phyloP scores from a whole-genome alignment of 352 stramenopile genomes.

The Globisporangium megalacanthum region DNA sequence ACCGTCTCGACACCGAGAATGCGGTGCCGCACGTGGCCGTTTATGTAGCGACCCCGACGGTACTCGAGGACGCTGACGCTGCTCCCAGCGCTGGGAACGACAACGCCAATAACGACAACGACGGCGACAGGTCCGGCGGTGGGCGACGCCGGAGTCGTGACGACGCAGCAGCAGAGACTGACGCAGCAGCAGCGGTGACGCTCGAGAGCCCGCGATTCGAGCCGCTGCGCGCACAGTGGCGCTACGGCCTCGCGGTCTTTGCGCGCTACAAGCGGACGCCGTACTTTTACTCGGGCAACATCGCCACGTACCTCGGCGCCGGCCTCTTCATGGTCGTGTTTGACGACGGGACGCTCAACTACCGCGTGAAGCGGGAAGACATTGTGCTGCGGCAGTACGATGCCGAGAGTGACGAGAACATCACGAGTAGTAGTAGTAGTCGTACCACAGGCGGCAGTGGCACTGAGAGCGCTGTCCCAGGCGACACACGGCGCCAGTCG shows the following conservation, averaged over 20 bases:
- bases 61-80: not conserved
- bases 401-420: not conserved
- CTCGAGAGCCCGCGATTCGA: constrained; percentile 31
- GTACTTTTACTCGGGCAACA: constrained; percentile 77
- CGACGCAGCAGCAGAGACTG: not conserved
- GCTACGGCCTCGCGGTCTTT: constrained; percentile 57
- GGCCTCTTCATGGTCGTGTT: constrained; percentile 78
- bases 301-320: constrained; percentile 61
- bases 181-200: not conserved
- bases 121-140: not conserved
- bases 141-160: not conserved
- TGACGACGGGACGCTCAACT: constrained; percentile 69
- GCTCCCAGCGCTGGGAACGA: not conserved
- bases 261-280: constrained; percentile 64
- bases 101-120: not conserved
- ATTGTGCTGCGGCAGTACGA: constrained; percentile 34
- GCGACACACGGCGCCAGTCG: not conserved
- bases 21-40: not conserved
- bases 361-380: constrained; percentile 60
- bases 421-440: not conserved
- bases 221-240: constrained; percentile 49
- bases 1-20: not conserved
- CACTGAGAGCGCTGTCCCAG: not conserved
- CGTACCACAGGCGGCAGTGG: not conserved
- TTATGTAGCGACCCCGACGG: too few relatives aligned